These are phyloP conservation scores for Exophiala aquamarina DNA, from an alignment of 2,329 filamentous ascomycete genomes.

Conservation along the genomic window DNA sequence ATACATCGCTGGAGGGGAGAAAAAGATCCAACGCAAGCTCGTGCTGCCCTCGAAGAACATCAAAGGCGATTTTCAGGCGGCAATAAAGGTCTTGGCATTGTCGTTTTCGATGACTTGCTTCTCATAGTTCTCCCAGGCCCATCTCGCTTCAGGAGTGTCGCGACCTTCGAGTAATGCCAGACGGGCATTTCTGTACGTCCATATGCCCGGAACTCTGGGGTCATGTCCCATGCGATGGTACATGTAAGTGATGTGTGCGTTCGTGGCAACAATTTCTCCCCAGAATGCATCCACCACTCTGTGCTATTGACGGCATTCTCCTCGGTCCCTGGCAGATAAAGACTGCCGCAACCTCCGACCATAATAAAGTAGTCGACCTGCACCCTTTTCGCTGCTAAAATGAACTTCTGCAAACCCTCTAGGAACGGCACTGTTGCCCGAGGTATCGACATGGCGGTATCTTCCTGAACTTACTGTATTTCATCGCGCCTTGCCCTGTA, in stretches of 20 bases:
- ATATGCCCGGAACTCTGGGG: neutral
- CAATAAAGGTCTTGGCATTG: constrained; percentile 1
- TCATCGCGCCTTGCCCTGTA: neutral
- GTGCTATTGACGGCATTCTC: neutral
- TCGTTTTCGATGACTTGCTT: neutral
- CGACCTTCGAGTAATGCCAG: neutral
- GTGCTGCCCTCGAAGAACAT: constrained; percentile 11
- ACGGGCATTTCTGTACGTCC: constrained; percentile 3
- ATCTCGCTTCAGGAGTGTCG: neutral
- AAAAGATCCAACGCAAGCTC: constrained; percentile 6
- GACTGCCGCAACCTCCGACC: constrained; percentile 7
- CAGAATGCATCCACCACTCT: constrained; percentile 3
- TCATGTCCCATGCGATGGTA: constrained; percentile 2
- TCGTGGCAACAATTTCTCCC: neutral
- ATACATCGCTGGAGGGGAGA: constrained; percentile 5
- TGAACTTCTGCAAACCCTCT: constrained; percentile 4
- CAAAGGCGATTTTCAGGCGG: constrained; percentile 2
- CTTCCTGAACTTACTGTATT: constrained; percentile 4
- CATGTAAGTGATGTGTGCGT: constrained; percentile 4
- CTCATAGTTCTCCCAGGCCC: constrained; percentile 1
- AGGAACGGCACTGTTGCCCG: constrained; percentile 1
- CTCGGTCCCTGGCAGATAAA: constrained; percentile 1
- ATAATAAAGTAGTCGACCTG: constrained; percentile 7
- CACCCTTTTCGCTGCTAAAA: neutral
- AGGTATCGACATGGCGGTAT: too few species aligned